Evolutionary conservation across 768 basidiomycete species (phyloP).

Genomic region (Steccherinum ochraceum): DNA sequence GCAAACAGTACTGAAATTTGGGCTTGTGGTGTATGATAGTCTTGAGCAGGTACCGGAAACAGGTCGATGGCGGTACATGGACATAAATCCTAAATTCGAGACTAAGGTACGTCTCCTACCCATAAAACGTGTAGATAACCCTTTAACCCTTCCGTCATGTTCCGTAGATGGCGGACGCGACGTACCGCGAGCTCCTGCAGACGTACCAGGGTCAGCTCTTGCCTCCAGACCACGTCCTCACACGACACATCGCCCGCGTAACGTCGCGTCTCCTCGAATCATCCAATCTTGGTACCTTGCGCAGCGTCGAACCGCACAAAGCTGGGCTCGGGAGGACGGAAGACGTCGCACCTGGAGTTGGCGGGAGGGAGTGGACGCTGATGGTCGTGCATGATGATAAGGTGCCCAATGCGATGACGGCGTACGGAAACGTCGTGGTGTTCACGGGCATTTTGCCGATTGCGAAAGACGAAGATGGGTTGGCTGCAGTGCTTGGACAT

Average conservation of each 20-base stretch:
- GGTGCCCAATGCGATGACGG: conserved; percentile 72
- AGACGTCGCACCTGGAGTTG: conserved; percentile 16
- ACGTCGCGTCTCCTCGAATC: conserved; percentile 63
- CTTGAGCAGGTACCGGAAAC: conserved; percentile 84
- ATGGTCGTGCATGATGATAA: conserved; percentile 71
- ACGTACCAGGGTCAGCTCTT: conserved; percentile 53
- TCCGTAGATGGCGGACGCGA: conserved; percentile 42
- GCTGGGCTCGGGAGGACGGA: conserved; percentile 11
- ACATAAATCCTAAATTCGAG: conserved; percentile 55
- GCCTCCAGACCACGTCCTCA: conserved; percentile 58
- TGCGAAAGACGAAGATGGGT: conserved; percentile 68
- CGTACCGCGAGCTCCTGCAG: conserved; percentile 37
- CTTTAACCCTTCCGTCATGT: too few species aligned
- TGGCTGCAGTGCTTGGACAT: conserved; percentile 82
- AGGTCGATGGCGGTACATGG: conserved; percentile 87
- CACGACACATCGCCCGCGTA: conserved; percentile 63
- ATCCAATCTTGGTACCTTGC: conserved; percentile 64
- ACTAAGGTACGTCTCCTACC: conserved; percentile 34
- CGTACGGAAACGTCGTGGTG: conserved; percentile 78
- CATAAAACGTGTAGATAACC: too few species aligned
- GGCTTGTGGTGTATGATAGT: too few species aligned
- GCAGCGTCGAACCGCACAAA: conserved; percentile 17
- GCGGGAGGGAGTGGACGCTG: conserved; percentile 51
- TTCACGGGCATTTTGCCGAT: conserved; percentile 87
- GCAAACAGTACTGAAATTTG: too few species aligned